Conservation (phyloP, 2,329 filamentous ascomycete genomes). For the Apiospora sp. region DNA sequence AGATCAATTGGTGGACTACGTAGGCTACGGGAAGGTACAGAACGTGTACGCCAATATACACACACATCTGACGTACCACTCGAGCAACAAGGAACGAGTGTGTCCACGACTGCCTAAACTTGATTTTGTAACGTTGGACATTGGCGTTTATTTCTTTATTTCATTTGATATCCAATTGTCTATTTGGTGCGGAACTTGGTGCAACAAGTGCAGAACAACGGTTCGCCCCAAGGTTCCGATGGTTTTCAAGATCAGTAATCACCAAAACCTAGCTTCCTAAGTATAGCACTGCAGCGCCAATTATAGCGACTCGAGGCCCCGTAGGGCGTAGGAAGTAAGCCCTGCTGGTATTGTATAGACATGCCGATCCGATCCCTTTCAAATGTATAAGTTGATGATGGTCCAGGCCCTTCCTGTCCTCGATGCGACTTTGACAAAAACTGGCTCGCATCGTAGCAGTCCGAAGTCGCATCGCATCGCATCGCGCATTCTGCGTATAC, state of each 20-base stretch:
- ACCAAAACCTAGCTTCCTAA: slow-evolving; percentile 9
- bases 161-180: slow-evolving; percentile 4
- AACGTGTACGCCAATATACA: not conserved
- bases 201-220: slow-evolving; percentile 9
- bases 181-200: not conserved
- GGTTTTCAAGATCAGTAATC: slow-evolving; percentile 5
- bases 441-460: not conserved
- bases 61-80: not conserved
- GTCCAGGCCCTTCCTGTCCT: not conserved
- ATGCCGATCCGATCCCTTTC: slow-evolving; percentile 1
- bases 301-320: not conserved
- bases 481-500: not conserved
- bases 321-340: not conserved
- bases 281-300: not conserved
- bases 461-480: slow-evolving; percentile 5
- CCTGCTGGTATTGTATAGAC: not conserved
- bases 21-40: not conserved
- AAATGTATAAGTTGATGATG: not conserved
- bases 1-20: not conserved
- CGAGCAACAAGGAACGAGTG: not conserved
- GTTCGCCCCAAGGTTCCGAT: not conserved
- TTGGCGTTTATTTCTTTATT: not conserved
- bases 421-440: not conserved
- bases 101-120: not conserved
- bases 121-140: not conserved